These are phyloP conservation scores for Bidens hawaiensis DNA, from an alignment of 140 eudicot genomes.

Conservation along the genomic window DNA sequence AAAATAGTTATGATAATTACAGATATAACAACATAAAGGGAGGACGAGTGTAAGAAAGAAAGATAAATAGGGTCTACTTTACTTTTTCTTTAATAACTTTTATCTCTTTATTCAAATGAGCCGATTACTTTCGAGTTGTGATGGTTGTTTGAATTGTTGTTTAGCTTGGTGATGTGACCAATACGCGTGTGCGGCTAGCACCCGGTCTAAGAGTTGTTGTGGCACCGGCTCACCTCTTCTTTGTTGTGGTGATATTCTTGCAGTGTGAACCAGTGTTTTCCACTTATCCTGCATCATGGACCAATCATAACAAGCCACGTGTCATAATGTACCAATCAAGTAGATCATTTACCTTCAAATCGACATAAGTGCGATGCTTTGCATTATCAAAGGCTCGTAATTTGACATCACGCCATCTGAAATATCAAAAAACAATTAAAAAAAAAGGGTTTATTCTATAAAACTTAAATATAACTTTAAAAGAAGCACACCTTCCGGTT, in stretches of 20 bases:
- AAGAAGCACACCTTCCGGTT: conserved; percentile 75
- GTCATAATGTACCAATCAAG: background rate
- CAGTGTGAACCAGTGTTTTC: conserved; percentile 98
- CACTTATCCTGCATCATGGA: conserved; percentile 71
- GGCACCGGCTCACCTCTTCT: conserved; percentile 99
- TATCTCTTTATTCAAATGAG: conserved; percentile 39
- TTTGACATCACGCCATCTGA: background rate
- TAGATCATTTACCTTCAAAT: background rate
- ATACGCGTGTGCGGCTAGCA: conserved; percentile 83
- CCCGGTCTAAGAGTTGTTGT: conserved; percentile 88
- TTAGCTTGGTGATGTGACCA: conserved; percentile 94
- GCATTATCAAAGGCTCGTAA: background rate
- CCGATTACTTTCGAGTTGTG: conserved; percentile 56
- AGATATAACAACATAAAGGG: conserved; percentile 21
- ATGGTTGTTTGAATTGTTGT: conserved; percentile 68
- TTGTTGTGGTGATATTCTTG: conserved; percentile 96
- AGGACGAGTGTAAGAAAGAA: conserved; percentile 12
- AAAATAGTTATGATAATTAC: conserved; percentile 15
- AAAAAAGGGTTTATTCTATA: background rate
- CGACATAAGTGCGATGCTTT: background rate
- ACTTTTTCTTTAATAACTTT: background rate
- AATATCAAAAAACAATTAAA: background rate
- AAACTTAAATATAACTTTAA: too few species aligned
- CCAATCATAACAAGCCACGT: background rate
- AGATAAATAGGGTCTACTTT: conserved; percentile 3